phyloP scores from a whole-genome alignment of 805 yeast species.

The Candida nanaspora region DNA sequence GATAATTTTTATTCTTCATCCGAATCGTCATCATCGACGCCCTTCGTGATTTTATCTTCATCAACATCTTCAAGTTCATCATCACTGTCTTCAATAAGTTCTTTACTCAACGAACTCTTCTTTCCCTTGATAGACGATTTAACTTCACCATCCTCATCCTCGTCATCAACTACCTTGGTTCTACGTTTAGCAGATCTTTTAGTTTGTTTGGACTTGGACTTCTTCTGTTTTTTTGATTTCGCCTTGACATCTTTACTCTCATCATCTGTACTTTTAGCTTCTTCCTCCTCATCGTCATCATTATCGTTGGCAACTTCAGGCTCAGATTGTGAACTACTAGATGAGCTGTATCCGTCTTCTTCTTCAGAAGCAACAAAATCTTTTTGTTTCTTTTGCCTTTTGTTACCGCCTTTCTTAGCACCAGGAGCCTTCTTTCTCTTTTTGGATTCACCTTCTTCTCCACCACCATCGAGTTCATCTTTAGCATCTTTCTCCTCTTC shows the following conservation, averaged over 20 bases:
- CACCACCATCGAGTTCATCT: constrained; percentile 26
- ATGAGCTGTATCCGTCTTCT: constrained; percentile 31
- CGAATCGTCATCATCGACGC: constrained; percentile 19
- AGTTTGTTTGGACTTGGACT: background rate
- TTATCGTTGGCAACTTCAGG: constrained; percentile 7
- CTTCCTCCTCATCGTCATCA: constrained; percentile 8
- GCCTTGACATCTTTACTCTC: background rate
- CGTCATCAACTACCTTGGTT: constrained; percentile 1
- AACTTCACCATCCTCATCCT: constrained; percentile 1
- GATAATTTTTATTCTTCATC: constrained; percentile 10
- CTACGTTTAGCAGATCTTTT: background rate
- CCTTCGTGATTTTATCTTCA: constrained; percentile 11
- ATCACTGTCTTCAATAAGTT: constrained; percentile 25
- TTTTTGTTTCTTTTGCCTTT: constrained; percentile 11
- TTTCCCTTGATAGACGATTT: constrained; percentile 10
- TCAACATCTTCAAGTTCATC: constrained; percentile 19
- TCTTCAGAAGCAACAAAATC: constrained; percentile 35
- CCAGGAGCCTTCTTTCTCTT: constrained; percentile 17
- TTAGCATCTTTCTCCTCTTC: constrained; percentile 28
- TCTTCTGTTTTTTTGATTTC: background rate
- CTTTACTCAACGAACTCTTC: constrained; percentile 17
- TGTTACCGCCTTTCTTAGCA: constrained; percentile 15
- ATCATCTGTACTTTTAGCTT: constrained; percentile 3
- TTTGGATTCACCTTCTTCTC: constrained; percentile 23
- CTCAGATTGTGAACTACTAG: constrained; percentile 3